Base-by-base conservation (phyloP, 2,329 filamentous ascomycete species). In the Biscogniauxia sp. region DNA sequence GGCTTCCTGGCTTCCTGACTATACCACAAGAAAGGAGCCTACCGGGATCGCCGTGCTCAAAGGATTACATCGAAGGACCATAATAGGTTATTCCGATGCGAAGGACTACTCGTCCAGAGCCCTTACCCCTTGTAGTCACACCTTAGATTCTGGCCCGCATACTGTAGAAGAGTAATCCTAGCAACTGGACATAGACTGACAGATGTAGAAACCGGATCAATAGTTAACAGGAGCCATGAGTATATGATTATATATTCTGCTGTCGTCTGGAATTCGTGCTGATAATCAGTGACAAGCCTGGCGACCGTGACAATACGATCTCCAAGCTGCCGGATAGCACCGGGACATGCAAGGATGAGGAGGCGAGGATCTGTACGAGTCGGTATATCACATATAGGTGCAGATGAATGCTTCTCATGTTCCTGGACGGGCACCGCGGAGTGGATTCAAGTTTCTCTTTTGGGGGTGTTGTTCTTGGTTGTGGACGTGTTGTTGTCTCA, bases 401-500 rank as follows among this genome's bases (percentile, higher is more conserved):
- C 37, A 45, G 37, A 45, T 45, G 37, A 45, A 17, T 6, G 37
- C 17, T 45, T 45, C 15, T 17, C 2, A 13, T 15, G 37, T 45
- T 45, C 37, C 37, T 7, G 51, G 50, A 55, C 15, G 20, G 20
- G 20, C 26, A 41, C 19, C 11, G 54, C 37, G n/a, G 59, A 45
- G 37, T 45, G 37, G 37, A n/a, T 45, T 45, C 37, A n/a, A n/a
- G 37, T 17, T 45, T 13, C 37, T 45, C 15, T 45, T 45, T 58
- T 64, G 28, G 28, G 28, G 28, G 28, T 64, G 53, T 59, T 55
- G 51, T 54, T 55, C 55, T 57, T 58, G 57, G 56, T 54, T 54
- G 66, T 65, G 67, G 64, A 62, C 67, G 64, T 64, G 62, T 59
- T 62, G 63, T 61, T 63, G 64, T 65, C 59, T 61, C 55, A 64